A percentile compares a stretch with the other conserved stretches of the same genome.
phyloP scores from a whole-genome alignment of 2,329 filamentous ascomycete species.

The Penicillium rolfsii region DNA sequence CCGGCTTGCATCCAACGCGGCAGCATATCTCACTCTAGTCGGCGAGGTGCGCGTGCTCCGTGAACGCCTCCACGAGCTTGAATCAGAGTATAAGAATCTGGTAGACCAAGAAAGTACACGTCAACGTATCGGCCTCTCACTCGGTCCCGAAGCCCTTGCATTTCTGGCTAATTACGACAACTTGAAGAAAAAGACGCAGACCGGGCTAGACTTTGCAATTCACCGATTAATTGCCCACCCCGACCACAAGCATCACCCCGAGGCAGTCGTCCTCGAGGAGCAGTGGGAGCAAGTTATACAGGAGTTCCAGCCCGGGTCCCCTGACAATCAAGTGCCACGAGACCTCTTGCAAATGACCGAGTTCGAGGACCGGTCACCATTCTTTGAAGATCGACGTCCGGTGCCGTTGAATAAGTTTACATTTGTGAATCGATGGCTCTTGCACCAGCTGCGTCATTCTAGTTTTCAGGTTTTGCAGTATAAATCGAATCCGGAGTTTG shows the following conservation, averaged over 20 bases:
- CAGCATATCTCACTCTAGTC: conserved; percentile 27
- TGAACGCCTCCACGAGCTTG: conserved; percentile 28
- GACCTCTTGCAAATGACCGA: conserved; percentile 28
- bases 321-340: conserved; percentile 3
- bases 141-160: conserved; percentile 29
- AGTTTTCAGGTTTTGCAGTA: conserved; percentile 31
- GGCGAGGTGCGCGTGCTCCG: conserved; percentile 31
- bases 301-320: conserved; percentile 5
- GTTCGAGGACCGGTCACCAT: conserved; percentile 23
- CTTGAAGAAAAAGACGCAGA: conserved; percentile 23
- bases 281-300: conserved; percentile 6
- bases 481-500: conserved; percentile 27
- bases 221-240: conserved; percentile 1
- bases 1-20: conserved; percentile 17
- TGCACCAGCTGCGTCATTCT: conserved; percentile 37
- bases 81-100: conserved; percentile 23
- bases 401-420: conserved; percentile 20
- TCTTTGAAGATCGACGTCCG: conserved; percentile 23
- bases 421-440: conserved; percentile 38
- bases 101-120: conserved; percentile 22
- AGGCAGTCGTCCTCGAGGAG: background rate
- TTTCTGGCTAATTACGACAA: conserved; percentile 32
- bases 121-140: conserved; percentile 11
- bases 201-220: conserved; percentile 27
- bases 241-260: conserved; percentile 2